Evolutionary conservation across 2,329 filamentous ascomycete species (phyloP).

Genomic region (Periconia sp.): DNA sequence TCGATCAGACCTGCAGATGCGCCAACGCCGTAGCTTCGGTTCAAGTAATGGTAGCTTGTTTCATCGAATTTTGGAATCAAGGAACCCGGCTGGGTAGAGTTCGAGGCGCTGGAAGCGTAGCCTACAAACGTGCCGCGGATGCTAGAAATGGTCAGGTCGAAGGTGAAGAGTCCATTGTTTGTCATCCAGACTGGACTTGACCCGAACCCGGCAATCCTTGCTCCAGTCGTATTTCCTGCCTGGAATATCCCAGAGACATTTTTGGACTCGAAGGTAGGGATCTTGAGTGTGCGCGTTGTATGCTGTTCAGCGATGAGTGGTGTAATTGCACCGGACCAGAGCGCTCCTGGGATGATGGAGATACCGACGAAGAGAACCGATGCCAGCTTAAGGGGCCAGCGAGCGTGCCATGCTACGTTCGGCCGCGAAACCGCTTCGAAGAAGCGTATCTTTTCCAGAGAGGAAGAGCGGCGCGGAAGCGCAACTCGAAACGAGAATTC

Average conservation of each 20-base stretch:
- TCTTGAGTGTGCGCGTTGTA: slow-evolving; percentile 2
- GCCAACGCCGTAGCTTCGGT: slow-evolving; percentile 10
- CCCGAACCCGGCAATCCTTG: not conserved
- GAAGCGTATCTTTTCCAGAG: slow-evolving; percentile 7
- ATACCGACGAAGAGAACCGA: slow-evolving; percentile 6
- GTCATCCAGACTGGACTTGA: slow-evolving; percentile 3
- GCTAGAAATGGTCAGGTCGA: slow-evolving; percentile 4
- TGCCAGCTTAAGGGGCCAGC: not conserved
- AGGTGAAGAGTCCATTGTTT: slow-evolving; percentile 5
- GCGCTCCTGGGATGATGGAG: slow-evolving; percentile 8
- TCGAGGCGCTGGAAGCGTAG: slow-evolving; percentile 3
- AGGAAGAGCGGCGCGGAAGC: not conserved
- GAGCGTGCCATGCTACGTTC: slow-evolving; percentile 4
- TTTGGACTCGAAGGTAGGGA: slow-evolving; percentile 5
- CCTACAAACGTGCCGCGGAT: slow-evolving; percentile 5
- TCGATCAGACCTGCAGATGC: slow-evolving; percentile 3
- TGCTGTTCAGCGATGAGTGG: slow-evolving; percentile 6
- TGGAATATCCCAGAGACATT: slow-evolving; percentile 4
- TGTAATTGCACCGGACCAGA: slow-evolving; percentile 12
- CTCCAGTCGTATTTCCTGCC: not conserved
- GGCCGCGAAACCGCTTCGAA: slow-evolving; percentile 4
- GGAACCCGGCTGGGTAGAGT: not conserved
- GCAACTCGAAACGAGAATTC: slow-evolving; percentile 7
- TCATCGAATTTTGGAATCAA: slow-evolving; percentile 3
- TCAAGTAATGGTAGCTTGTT: slow-evolving; percentile 5